Evolutionary conservation across 805 yeast species (phyloP).

Genomic region (Ogataea salicorniae): DNA sequence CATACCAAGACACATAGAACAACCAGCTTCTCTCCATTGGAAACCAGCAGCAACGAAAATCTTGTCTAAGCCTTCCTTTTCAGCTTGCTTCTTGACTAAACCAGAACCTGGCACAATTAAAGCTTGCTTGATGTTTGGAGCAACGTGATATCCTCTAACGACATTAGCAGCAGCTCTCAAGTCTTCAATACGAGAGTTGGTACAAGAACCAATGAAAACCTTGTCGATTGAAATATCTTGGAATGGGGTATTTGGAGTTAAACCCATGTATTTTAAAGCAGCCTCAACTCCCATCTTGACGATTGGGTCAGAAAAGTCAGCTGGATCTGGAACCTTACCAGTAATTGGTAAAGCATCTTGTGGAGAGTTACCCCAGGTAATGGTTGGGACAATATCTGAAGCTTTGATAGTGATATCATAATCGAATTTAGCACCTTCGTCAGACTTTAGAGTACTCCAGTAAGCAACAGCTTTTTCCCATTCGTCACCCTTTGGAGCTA

Average conservation of each 20-base stretch:
- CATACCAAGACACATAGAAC: constrained; percentile 99
- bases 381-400: constrained; percentile 85
- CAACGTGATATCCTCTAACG: constrained; percentile 84
- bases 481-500: constrained; percentile 89
- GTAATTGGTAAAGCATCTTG: constrained; percentile 97
- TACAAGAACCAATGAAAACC: constrained; percentile 97
- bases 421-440: constrained; percentile 88
- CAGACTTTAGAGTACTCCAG: constrained; percentile 87
- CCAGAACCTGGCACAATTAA: constrained; percentile 98
- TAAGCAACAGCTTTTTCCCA: constrained; percentile 92
- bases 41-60: constrained; percentile 90
- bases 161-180: constrained; percentile 92
- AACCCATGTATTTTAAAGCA: constrained; percentile 89
- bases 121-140: constrained; percentile 72
- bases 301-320: constrained; percentile 63
- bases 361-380: constrained; percentile 99
- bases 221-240: constrained; percentile 77
- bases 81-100: constrained; percentile 88
- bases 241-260: constrained; percentile 75
- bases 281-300: constrained; percentile 82
- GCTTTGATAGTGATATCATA: constrained; percentile 77
- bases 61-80: constrained; percentile 89
- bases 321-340: constrained; percentile 86
- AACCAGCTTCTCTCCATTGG: constrained; percentile 99
- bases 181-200: constrained; percentile 96